phyloP scores from a whole-genome alignment of 164 flowering plant genomes.

The Platanus orientalis region DNA sequence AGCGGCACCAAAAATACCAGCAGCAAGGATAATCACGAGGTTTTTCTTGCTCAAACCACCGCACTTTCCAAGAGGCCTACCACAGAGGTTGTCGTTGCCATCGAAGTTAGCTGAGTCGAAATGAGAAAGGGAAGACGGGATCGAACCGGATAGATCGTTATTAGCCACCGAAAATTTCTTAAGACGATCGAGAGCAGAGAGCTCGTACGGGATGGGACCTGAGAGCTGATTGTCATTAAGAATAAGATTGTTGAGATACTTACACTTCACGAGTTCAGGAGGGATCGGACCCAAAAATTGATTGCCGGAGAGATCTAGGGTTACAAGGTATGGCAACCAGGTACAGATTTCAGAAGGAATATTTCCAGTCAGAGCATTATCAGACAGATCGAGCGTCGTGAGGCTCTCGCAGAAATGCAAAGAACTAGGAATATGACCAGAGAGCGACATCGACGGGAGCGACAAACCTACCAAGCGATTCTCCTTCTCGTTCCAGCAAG shows the following conservation, averaged over 20 bases:
- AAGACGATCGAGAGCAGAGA: conserved; percentile 23
- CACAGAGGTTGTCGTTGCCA: conserved; percentile 43
- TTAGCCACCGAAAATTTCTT: conserved; percentile 21
- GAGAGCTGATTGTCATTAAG: conserved; percentile 23
- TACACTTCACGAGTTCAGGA: conserved; percentile 24
- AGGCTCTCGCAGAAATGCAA: conserved; percentile 24
- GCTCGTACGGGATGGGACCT: conserved; percentile 27
- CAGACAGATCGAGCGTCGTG: conserved; percentile 25
- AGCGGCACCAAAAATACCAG: conserved; percentile 55
- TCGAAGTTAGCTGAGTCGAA: conserved; percentile 14
- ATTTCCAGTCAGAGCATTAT: conserved; percentile 19
- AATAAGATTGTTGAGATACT: conserved; percentile 19
- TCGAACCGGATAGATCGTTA: conserved; percentile 19
- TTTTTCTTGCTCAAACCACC: conserved; percentile 31
- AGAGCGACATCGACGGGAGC: conserved; percentile 14
- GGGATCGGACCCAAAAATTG: conserved; percentile 23
- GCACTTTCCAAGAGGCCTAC: conserved; percentile 35
- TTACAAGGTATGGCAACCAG: conserved; percentile 30
- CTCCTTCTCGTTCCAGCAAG: conserved; percentile 34
- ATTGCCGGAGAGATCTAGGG: conserved; percentile 28
- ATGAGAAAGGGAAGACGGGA: not conserved
- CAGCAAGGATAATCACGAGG: conserved; percentile 45
- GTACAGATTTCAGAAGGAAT: conserved; percentile 26
- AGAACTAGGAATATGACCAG: conserved; percentile 18
- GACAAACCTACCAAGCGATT: conserved; percentile 23